Evolutionary conservation across 1,139 yeast genomes (phyloP).

Genomic region (Saccharomyces hybrid): DNA sequence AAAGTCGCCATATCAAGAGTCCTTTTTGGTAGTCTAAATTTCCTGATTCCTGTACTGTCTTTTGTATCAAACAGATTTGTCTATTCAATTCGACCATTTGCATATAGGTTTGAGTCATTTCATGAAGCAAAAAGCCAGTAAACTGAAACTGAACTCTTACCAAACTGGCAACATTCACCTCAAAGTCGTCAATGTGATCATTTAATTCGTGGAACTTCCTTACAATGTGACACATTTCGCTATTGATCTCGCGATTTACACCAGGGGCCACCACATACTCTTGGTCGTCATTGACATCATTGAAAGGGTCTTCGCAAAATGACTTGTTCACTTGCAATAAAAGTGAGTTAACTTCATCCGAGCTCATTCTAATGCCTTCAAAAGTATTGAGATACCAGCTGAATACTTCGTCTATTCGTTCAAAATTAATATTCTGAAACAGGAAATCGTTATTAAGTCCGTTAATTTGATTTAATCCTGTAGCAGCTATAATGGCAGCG

Average conservation of each 20-base stretch:
- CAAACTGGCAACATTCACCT: conserved; percentile 31
- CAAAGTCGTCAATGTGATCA: conserved; percentile 31
- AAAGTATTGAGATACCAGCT: conserved; percentile 19
- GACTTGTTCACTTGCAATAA: conserved; percentile 22
- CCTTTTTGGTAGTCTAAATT: conserved; percentile 22
- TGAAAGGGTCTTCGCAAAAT: conserved; percentile 29
- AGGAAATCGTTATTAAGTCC: conserved; percentile 26
- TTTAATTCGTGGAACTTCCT: conserved; percentile 28
- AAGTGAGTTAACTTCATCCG: conserved; percentile 19
- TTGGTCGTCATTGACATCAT: conserved; percentile 10
- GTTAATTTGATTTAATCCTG: conserved; percentile 28
- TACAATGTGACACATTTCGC: conserved; percentile 28
- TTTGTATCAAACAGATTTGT: conserved; percentile 24
- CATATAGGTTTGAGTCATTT: conserved; percentile 29
- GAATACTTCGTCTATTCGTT: conserved; percentile 26
- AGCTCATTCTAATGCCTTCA: conserved; percentile 12
- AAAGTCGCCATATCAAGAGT: conserved; percentile 24
- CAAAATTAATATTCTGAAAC: conserved; percentile 30
- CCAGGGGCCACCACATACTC: conserved; percentile 28
- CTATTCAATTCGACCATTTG: conserved; percentile 29
- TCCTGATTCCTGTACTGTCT: conserved; percentile 17
- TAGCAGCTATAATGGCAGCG: conserved; percentile 31
- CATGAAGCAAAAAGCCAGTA: conserved; percentile 31
- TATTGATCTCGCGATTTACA: conserved; percentile 24
- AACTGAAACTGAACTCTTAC: conserved; percentile 32